Percentiles rank a stretch among this genome's conserved stretches.
phyloP scores from a whole-genome alignment of 768 basidiomycete species.

The Tremella yokohamensis region DNA sequence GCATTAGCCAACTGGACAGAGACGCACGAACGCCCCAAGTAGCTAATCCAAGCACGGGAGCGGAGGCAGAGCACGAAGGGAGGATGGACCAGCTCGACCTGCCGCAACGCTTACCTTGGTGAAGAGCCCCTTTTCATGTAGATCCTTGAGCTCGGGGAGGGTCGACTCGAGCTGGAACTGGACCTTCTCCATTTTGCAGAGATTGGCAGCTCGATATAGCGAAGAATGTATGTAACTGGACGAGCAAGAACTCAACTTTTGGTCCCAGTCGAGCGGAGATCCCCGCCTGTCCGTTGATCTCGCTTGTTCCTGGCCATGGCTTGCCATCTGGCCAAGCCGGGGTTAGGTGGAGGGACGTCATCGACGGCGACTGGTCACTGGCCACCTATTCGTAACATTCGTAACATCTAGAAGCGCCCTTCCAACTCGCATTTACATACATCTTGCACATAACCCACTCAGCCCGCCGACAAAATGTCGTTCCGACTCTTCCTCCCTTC shows the following conservation, averaged over 20 bases:
- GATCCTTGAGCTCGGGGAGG: constrained; percentile 91
- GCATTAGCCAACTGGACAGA: neutral
- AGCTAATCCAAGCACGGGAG: neutral
- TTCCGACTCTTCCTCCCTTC: too few relatives aligned
- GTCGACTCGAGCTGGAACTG: constrained; percentile 95
- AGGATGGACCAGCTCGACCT: neutral
- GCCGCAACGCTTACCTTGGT: constrained; percentile 59
- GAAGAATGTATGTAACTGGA: neutral
- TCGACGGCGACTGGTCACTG: too few relatives aligned
- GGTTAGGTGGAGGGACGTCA: too few relatives aligned
- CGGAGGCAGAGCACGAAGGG: constrained; percentile 4
- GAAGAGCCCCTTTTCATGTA: constrained; percentile 79
- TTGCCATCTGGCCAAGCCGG: too few relatives aligned
- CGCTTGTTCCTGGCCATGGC: too few relatives aligned
- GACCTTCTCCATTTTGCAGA: constrained; percentile 76
- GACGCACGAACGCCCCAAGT: too few relatives aligned
- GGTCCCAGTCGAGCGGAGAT: neutral
- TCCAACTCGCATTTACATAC: too few relatives aligned
- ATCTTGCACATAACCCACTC: too few relatives aligned
- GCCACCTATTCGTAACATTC: too few relatives aligned
- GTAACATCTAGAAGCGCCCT: too few relatives aligned
- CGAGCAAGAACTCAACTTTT: constrained; percentile 14
- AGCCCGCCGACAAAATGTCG: too few relatives aligned
- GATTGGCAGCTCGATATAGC: neutral
- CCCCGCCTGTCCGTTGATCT: too few relatives aligned